Percentiles rank a stretch among this genome's conserved stretches.
Conservation (phyloP, 2,329 filamentous ascomycete genomes). For the Cryphonectria parasitica region DNA sequence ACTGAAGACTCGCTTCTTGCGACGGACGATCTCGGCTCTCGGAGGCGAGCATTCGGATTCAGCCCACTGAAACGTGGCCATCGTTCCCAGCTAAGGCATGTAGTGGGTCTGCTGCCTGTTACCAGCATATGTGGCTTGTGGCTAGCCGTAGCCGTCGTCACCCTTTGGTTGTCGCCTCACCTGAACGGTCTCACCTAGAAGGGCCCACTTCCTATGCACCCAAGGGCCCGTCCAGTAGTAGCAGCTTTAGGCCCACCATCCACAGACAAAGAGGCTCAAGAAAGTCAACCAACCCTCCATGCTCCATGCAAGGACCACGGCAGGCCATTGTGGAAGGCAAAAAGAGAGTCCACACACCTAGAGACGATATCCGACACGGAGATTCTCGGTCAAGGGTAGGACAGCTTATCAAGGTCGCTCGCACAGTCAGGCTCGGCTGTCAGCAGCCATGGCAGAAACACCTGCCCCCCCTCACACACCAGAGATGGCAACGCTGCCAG, state of each 20-base stretch:
- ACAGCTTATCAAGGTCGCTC: neutral
- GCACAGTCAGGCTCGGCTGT: neutral
- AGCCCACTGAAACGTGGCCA: neutral
- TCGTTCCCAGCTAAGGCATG: neutral
- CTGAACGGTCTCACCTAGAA: neutral
- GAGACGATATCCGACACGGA: neutral
- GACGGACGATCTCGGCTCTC: neutral
- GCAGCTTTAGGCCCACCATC: neutral
- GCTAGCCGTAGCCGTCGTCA: neutral
- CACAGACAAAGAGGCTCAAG: neutral
- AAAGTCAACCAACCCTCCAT: neutral
- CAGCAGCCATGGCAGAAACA: constrained; percentile 13
- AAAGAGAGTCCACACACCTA: neutral
- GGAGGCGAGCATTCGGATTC: neutral
- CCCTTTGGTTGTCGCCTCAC: neutral
- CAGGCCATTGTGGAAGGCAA: neutral
- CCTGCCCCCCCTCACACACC: neutral
- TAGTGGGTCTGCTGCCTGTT: neutral
- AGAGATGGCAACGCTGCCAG: neutral
- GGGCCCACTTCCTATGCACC: neutral
- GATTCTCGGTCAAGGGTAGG: neutral
- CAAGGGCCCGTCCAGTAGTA: neutral
- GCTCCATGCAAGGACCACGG: neutral
- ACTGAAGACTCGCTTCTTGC: too few relatives aligned
- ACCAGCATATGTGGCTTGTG: neutral